Evolutionary conservation across 1,284 basidiomycete species (phyloP), one percentile per base, ranked within the genome.

Genomic region (Puccinia horiana): DNA sequence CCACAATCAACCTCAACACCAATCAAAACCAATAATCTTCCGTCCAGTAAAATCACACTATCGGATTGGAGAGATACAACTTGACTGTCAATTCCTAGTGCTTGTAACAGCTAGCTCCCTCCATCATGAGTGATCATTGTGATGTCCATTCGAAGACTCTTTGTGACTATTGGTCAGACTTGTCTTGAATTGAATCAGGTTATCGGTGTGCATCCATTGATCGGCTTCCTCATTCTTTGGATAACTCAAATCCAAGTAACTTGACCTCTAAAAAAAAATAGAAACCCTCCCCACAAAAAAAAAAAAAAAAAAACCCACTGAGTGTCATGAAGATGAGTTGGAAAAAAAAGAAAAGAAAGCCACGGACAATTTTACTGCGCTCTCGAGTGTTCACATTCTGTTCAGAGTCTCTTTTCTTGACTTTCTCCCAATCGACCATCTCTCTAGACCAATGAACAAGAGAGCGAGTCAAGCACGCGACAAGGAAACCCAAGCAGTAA

Each of bases 361-460:
- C 16, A 78, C 76, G 12, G 37, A 78, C 76, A 37, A 78, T 78
- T 69, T 78, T 78, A 54, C 76, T 78, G 14, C 76, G 58, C 14
- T 78, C 76, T 37, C 32, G 58, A 26, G 76, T 78, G 63, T 78
- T 61, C 8, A 78, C 76, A 18, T 65, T 80, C 69, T 74, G 83
- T 79, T 83, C 83, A 12, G 16, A 16, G 44, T 84, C 83, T 56
- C 83, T 80, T 72, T 76, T 72, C 37, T 74, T 73, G 70, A 82
- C 54, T 6, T 74, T 76, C 3, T 74, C 80, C 56, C 76, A 54
- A 37, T 83, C 69, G 4, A 82, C 80, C 73, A 83, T 83, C 18
- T 80, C 82, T 40, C 72, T n/a, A n/a, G n/a, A n/a, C n/a, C n/a
- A n/a, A n/a, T n/a, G n/a, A n/a, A n/a, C n/a, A n/a, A n/a, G n/a